These are phyloP conservation scores for Talaromyces albobiverticillius DNA, from an alignment of 2,329 filamentous ascomycete genomes.

Conservation along the genomic window DNA sequence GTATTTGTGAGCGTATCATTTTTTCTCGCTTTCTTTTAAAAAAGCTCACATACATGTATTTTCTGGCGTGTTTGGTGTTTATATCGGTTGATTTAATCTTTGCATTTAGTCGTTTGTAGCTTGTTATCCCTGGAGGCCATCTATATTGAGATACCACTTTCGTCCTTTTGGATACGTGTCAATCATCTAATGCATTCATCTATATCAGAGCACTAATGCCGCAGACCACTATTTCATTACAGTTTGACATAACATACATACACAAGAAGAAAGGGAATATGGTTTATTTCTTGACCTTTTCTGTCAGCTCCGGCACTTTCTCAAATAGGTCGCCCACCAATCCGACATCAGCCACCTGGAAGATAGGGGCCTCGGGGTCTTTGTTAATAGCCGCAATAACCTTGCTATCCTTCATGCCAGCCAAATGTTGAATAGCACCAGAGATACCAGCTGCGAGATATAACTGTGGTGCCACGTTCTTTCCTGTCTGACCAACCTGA, in stretches of 20 bases:
- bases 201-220: background rate
- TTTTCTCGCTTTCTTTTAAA: too few relatives aligned
- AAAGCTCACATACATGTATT: too few relatives aligned
- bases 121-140: too few relatives aligned
- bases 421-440: conserved; percentile 95
- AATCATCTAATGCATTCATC: too few relatives aligned
- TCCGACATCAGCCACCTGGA: conserved; percentile 95
- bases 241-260: conserved; percentile 3
- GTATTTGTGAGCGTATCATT: background rate
- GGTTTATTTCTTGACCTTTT: conserved; percentile 71
- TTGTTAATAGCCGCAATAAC: conserved; percentile 99
- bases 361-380: conserved; percentile 93
- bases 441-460: conserved; percentile 96
- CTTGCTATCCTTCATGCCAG: conserved; percentile 99
- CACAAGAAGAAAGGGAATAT: background rate
- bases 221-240: background rate
- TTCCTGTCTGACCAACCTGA: conserved; percentile 97
- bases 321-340: conserved; percentile 94
- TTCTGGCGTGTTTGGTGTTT: too few relatives aligned
- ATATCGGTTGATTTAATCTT: too few relatives aligned
- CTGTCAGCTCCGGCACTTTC: conserved; percentile 90
- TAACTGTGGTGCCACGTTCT: conserved; percentile 94
- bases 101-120: too few relatives aligned
- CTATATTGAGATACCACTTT: too few relatives aligned
- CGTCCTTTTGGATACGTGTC: too few relatives aligned